phyloP scores from a whole-genome alignment of 441 rosid genomes.

The Melastoma candidum region DNA sequence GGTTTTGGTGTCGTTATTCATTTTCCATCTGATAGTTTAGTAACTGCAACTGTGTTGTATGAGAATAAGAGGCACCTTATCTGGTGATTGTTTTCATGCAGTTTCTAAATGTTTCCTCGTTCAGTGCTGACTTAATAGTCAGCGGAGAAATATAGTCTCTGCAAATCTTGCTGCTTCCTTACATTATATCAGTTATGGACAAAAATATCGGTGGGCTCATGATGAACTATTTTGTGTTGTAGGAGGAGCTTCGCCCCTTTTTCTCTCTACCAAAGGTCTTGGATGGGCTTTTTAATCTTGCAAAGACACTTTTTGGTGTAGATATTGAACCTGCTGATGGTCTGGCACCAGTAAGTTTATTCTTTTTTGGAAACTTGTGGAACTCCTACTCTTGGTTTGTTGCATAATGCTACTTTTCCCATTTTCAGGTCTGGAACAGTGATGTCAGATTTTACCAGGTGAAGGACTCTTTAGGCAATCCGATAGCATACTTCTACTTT shows the following conservation, averaged over 20 bases:
- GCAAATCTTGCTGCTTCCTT: no score
- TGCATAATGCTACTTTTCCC: slow-evolving; percentile 3
- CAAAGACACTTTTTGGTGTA: slow-evolving; percentile 59
- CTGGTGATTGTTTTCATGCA: no score
- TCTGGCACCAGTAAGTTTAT: slow-evolving; percentile 60
- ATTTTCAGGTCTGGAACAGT: slow-evolving; percentile 74
- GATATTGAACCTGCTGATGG: slow-evolving; percentile 80
- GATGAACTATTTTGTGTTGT: neutral
- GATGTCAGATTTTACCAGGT: slow-evolving; percentile 72
- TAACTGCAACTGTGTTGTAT: no score
- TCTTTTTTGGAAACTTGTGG: slow-evolving; percentile 7
- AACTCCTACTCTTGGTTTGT: slow-evolving; percentile 11
- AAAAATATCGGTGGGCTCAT: no score
- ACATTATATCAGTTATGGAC: no score
- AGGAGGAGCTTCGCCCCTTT: slow-evolving; percentile 90
- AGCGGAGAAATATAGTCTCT: no score
- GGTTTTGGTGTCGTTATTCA: no score
- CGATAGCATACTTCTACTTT: slow-evolving; percentile 80
- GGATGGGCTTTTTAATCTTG: slow-evolving; percentile 84
- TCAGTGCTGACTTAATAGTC: no score
- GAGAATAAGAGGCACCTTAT: no score
- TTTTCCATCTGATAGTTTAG: no score
- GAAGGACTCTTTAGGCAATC: slow-evolving; percentile 68
- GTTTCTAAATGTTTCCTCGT: no score
- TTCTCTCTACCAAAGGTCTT: slow-evolving; percentile 90